Conservation (phyloP, 768 basidiomycete species). For the Boletus patriciae region DNA sequence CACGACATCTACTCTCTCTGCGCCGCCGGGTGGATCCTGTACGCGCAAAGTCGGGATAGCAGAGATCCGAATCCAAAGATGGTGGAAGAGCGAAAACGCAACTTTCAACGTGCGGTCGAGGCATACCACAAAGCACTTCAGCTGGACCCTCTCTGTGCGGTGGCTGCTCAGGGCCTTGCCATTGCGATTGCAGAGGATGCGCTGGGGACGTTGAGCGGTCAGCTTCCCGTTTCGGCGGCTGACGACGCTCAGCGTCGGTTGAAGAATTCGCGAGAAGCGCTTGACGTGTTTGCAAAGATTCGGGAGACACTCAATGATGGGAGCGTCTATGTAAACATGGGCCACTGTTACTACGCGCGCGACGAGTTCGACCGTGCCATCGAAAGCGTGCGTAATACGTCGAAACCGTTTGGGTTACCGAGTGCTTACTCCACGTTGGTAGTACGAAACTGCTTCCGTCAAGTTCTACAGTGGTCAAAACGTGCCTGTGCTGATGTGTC, state of each 20-base stretch:
- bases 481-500: constrained; percentile 73
- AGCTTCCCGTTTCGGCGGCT: constrained; percentile 43
- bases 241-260: constrained; percentile 69
- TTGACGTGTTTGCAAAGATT: constrained; percentile 88
- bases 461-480: constrained; percentile 76
- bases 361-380: constrained; percentile 97
- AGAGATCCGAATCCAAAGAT: constrained; percentile 59
- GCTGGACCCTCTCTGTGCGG: constrained; percentile 80
- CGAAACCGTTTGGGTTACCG: background rate
- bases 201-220: constrained; percentile 64
- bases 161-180: constrained; percentile 94
- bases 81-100: constrained; percentile 62
- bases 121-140: constrained; percentile 91
- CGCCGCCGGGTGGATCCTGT: constrained; percentile 84
- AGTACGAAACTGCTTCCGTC: constrained; percentile 92
- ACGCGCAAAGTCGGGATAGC: constrained; percentile 82
- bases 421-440: background rate
- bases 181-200: constrained; percentile 93
- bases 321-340: constrained; percentile 93
- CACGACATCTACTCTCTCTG: constrained; percentile 91
- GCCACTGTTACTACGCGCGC: constrained; percentile 88
- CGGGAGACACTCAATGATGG: constrained; percentile 81
- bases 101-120: constrained; percentile 84
- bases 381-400: constrained; percentile 69
- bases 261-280: constrained; percentile 80